Evolutionary conservation across 148 eudicot genomes (phyloP).

Genomic region (Rhododendron ferrugineum): DNA sequence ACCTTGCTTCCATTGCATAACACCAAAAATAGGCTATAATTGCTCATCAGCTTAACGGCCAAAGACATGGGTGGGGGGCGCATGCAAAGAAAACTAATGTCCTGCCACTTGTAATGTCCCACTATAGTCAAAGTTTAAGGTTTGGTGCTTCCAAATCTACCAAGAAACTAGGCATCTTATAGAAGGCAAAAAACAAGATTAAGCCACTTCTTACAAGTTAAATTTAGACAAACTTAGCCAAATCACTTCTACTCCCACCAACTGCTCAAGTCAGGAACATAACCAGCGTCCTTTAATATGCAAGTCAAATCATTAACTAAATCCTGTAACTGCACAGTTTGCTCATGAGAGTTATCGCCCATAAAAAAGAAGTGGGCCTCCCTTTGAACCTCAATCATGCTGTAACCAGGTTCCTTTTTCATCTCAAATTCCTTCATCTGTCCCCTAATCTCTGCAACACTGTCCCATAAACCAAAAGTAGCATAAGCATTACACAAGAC

Average conservation of each 20-base stretch:
- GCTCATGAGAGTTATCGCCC: conserved; percentile 56
- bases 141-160: not conserved
- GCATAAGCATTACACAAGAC: conserved; percentile 71
- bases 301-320: conserved; percentile 45
- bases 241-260: conserved; percentile 3
- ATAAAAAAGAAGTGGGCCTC: conserved; percentile 59
- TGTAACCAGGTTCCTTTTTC: conserved; percentile 74
- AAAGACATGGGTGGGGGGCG: not conserved
- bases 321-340: conserved; percentile 37
- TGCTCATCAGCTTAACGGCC: not conserved
- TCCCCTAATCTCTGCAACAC: conserved; percentile 64
- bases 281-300: conserved; percentile 41
- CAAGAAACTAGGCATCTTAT: not conserved
- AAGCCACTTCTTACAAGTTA: not conserved
- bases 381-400: conserved; percentile 72
- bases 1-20: not conserved
- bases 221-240: not conserved
- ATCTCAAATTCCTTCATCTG: conserved; percentile 58
- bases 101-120: not conserved
- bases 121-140: not conserved
- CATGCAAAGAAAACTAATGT: not conserved
- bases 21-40: not conserved
- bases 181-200: not conserved
- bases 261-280: conserved; percentile 30
- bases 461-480: conserved; percentile 49